Base-by-base conservation (phyloP, 2,329 filamentous ascomycete genomes). In the Alternaria gaisen region DNA sequence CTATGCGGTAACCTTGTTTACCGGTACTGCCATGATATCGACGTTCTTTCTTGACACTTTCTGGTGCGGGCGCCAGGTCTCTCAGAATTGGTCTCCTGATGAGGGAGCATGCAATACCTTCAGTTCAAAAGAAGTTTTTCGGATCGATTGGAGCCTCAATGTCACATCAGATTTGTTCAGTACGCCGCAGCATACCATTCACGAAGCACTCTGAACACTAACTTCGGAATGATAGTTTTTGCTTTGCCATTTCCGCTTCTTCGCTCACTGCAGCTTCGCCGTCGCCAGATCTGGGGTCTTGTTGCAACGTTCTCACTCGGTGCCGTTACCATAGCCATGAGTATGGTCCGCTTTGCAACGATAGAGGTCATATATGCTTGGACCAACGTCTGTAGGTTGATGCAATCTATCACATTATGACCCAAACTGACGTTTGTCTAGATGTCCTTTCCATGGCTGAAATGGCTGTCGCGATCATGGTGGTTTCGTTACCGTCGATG, bases 361-460 rank as follows among this genome's bases (percentile, higher is more conserved):
- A 65, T 72, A 14, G 64, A 70, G 40, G 54, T 66, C 11, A 70
- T 68, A 7, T 54, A 70, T 40, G 67, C 68, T 5, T 70, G 69
- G 62, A 66, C 68, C 5, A 70, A 72, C 24, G 67, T 73, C 42
- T 73, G 71, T 73, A 63, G 40, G 69, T 70, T 4, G 22, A 22
- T 24, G 10, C 24, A 38, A 16, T 20, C 11, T 18, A n/a, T 5
- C n/a, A 7, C 14, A 18, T 8, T 6, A 24, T 9, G 18, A 18
- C 8, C 3, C 1, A 26, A 6, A 51, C 51, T 66, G 42, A 66
- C 44, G 10, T 18, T 14, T 11, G 5, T 30, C 8, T 41, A 72
- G 70, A 64, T 20, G 68, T 73, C 0, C 68, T 71, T 12, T 68
- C 65, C 11, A 71, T 72, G 70, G 64, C 71, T n/a, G 71, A 72